Base-by-base conservation (phyloP, 129 eudicot genomes). In the Calendula officinalis region DNA sequence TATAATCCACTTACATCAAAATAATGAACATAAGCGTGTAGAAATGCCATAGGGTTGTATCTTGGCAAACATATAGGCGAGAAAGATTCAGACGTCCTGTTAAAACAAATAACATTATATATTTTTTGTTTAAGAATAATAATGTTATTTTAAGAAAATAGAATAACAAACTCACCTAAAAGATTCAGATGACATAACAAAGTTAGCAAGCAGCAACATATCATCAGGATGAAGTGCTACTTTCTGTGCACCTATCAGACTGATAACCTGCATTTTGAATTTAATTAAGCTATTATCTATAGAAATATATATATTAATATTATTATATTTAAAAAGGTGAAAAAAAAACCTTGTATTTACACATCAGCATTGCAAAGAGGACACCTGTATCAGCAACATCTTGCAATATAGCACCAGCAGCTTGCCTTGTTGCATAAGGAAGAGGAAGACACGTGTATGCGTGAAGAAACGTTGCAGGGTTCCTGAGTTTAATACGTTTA, bases 41-140 rank as follows among this genome's bases (percentile, higher is more conserved):
- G 76, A 73, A 92, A 92, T 15, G 96, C 95, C 99, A 88, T 88
- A 75, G 99, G 80, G 66, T 92, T 92, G 74, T 85, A 92, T 83
- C 95, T 83, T 71, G 99, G 99, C 68, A 92, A 75, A 80, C 99
- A 92, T 60, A 92, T 92, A 64, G 99, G 99, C n/a, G 99, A 92
- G 77, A 92, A 92, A 38, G 95, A 83, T 78, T 92, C 99, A 40
- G 96, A 92, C 40, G 95, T 92, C 89, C 99, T 92, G 95, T 83
- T n/a, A 16, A 13, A 66, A 73, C 53, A 70, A 33, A 35, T 60
- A 37, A 60, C 17, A 17, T 47, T 58, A 61, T 51, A 32, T 33
- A 36, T 17, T 5, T 5, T 56, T 30, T 56, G 5, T 6, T 6
- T 11, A 41, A 41, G 8, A 11, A 41, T 3, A 41, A 7, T 41